phyloP scores from a whole-genome alignment of 1,284 basidiomycete genomes.

The Moesziomyces sp. region DNA sequence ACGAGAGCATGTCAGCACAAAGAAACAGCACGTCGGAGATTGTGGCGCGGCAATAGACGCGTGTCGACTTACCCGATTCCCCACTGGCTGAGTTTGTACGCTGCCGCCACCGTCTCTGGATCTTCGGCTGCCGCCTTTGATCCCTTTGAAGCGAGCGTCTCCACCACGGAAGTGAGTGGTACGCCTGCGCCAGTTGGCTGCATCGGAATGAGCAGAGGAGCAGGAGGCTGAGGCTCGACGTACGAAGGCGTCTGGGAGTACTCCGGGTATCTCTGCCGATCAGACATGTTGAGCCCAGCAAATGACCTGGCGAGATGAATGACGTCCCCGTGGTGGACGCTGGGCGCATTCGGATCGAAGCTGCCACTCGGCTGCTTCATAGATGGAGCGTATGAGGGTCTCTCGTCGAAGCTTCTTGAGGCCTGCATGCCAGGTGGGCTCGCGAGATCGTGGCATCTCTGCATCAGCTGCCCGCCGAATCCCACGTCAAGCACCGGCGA shows the following conservation, averaged over 20 bases:
- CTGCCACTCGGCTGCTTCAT: not conserved
- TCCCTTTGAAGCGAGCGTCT: slow-evolving; percentile 38
- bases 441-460: slow-evolving; percentile 13
- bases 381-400: not conserved
- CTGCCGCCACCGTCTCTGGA: slow-evolving; percentile 40
- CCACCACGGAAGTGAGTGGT: slow-evolving; percentile 40
- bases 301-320: slow-evolving; percentile 16
- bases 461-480: not conserved
- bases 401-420: slow-evolving; percentile 10
- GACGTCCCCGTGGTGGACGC: slow-evolving; percentile 2
- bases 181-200: slow-evolving; percentile 43
- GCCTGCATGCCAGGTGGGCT: slow-evolving; percentile 13
- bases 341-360: not conserved
- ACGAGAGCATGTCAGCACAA: not conserved
- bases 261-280: slow-evolving; percentile 3
- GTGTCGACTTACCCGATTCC: slow-evolving; percentile 39
- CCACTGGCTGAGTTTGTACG: slow-evolving; percentile 42
- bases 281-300: slow-evolving; percentile 5
- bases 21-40: not conserved
- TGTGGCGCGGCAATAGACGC: not conserved
- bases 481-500: slow-evolving; percentile 14
- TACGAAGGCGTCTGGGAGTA: slow-evolving; percentile 2
- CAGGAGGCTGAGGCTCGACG: slow-evolving; percentile 7
- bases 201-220: slow-evolving; percentile 43
- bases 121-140: slow-evolving; percentile 46